Conservation (phyloP, 805 yeast genomes). For the Maudiozyma turicensis region DNA sequence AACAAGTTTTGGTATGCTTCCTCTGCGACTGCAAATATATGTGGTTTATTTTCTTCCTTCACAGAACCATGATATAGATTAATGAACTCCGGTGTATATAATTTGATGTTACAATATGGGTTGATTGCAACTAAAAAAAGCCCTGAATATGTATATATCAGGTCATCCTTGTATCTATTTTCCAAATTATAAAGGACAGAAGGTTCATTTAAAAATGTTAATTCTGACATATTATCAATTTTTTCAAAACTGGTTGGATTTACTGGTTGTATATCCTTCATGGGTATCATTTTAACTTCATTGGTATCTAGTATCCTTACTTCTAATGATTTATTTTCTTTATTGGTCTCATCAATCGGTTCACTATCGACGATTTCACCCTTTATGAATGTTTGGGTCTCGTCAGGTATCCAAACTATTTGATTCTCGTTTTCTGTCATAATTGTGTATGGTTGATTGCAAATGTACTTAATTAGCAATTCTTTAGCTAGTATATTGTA, state of each 20-base stretch:
- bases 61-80: conserved; percentile 42
- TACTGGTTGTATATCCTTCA: conserved; percentile 38
- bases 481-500: no score
- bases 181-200: conserved; percentile 82
- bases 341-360: conserved; percentile 13
- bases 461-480: not conserved
- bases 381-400: conserved; percentile 20
- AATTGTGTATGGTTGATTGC: not conserved
- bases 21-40: conserved; percentile 84
- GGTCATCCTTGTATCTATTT: conserved; percentile 64
- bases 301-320: conserved; percentile 12
- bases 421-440: not conserved
- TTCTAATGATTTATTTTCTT: conserved; percentile 11
- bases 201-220: conserved; percentile 90
- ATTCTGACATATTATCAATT: conserved; percentile 90
- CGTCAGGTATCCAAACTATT: conserved; percentile 27
- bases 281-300: conserved; percentile 10
- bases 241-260: conserved; percentile 87
- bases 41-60: conserved; percentile 56
- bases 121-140: conserved; percentile 90
- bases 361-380: conserved; percentile 18
- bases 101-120: conserved; percentile 70
- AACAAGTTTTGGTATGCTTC: conserved; percentile 72
- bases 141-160: conserved; percentile 91
- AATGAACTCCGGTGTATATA: conserved; percentile 55